These are phyloP conservation scores for Porphyrellus sp. DNA, from an alignment of 1,284 basidiomycete species.

Conservation along the genomic window DNA sequence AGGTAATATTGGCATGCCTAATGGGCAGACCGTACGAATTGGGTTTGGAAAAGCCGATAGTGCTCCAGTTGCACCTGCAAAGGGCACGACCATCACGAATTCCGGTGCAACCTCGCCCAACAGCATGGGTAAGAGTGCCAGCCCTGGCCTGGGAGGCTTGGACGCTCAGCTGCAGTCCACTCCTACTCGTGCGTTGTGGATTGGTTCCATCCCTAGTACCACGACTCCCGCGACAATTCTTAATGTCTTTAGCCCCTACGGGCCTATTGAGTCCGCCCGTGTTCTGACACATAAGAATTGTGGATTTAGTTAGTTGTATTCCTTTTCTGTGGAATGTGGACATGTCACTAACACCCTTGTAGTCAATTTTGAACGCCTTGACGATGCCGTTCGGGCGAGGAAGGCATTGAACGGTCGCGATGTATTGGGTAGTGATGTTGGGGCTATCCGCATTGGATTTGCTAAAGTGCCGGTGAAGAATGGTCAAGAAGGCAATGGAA, in stretches of 20 bases:
- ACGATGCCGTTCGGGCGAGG: slow-evolving; percentile 92
- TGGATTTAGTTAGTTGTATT: slow-evolving; percentile 76
- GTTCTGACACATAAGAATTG: slow-evolving; percentile 97
- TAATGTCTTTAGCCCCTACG: slow-evolving; percentile 92
- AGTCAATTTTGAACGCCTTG: slow-evolving; percentile 97
- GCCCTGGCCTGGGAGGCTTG: slow-evolving; percentile 57
- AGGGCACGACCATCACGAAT: slow-evolving; percentile 59
- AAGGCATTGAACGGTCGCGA: slow-evolving; percentile 95
- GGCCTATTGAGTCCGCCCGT: slow-evolving; percentile 93
- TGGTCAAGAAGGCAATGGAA: slow-evolving; percentile 60
- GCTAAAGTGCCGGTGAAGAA: slow-evolving; percentile 93
- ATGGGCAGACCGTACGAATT: slow-evolving; percentile 91
- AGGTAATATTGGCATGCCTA: slow-evolving; percentile 90
- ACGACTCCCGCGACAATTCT: slow-evolving; percentile 91
- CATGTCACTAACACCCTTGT: slow-evolving; percentile 7
- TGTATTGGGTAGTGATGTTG: slow-evolving; percentile 92
- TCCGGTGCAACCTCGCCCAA: slow-evolving; percentile 65
- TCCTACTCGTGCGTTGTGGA: slow-evolving; percentile 92
- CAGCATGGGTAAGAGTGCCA: slow-evolving; percentile 48
- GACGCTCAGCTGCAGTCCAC: slow-evolving; percentile 82
- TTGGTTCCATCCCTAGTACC: slow-evolving; percentile 90
- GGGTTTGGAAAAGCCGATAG: slow-evolving; percentile 98
- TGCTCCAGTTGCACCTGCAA: slow-evolving; percentile 83
- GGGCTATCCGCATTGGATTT: slow-evolving; percentile 94
- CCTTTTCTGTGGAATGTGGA: not conserved